Conservation (phyloP, 2,329 filamentous ascomycete genomes). For the Talaromyces sp. region DNA sequence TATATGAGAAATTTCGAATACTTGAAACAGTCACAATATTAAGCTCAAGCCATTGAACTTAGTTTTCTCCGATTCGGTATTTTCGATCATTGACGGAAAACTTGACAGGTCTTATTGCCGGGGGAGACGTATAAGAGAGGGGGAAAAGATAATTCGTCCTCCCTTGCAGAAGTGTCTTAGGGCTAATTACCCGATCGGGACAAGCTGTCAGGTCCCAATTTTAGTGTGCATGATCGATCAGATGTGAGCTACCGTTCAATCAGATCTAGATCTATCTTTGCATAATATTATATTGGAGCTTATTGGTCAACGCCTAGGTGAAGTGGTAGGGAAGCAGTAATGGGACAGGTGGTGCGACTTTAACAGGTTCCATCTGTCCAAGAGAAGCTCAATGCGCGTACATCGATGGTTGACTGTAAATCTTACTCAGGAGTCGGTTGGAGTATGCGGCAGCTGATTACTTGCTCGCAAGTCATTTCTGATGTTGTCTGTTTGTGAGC, state of each 20-base stretch:
- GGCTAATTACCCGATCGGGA: conserved; percentile 12
- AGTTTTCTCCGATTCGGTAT: background rate
- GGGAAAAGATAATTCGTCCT: background rate
- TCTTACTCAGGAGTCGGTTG: background rate
- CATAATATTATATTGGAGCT: background rate
- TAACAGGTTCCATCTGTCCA: background rate
- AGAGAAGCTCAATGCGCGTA: background rate
- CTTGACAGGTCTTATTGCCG: background rate
- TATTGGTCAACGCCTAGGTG: background rate
- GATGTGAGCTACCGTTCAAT: background rate
- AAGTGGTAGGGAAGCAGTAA: background rate
- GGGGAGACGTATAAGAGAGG: background rate
- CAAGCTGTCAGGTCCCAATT: conserved; percentile 1
- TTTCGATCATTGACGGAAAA: background rate
- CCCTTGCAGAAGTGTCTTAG: conserved; percentile 16
- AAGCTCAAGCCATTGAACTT: background rate
- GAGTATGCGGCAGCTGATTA: too few relatives aligned
- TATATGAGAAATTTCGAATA: background rate
- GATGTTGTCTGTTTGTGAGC: background rate
- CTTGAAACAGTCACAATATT: background rate
- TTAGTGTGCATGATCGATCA: conserved; percentile 6
- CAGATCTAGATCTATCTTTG: background rate
- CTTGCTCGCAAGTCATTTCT: background rate
- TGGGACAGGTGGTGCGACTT: background rate
- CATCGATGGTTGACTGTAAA: too few relatives aligned